These are phyloP conservation scores for Roridomyces roridus DNA, from an alignment of 768 basidiomycete species.

Conservation along the genomic window DNA sequence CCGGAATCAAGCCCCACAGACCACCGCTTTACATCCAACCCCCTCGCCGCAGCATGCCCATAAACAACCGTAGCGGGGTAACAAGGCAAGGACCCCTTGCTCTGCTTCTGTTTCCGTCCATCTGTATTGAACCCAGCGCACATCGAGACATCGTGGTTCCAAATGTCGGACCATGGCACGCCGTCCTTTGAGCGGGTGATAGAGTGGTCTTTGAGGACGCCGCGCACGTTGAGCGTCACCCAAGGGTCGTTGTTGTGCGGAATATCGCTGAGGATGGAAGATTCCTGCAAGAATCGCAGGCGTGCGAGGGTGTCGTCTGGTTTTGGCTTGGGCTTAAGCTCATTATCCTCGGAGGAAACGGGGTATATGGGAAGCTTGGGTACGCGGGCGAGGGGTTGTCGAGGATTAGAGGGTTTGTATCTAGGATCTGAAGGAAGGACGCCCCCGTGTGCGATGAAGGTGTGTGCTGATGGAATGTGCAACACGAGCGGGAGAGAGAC, in stretches of 20 bases:
- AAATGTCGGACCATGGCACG: constrained; percentile 76
- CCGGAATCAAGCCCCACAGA: constrained; percentile 87
- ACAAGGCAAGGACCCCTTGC: constrained; percentile 54
- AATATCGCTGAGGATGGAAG: constrained; percentile 66
- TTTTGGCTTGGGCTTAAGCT: background rate
- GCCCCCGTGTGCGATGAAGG: constrained; percentile 85
- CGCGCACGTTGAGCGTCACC: constrained; percentile 77
- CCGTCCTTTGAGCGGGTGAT: constrained; percentile 61
- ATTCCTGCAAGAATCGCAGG: constrained; percentile 69
- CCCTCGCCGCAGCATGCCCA: constrained; percentile 83
- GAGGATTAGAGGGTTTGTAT: constrained; percentile 50
- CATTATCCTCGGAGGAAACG: constrained; percentile 7
- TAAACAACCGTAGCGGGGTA: constrained; percentile 83
- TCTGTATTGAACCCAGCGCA: constrained; percentile 57
- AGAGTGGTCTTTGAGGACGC: constrained; percentile 48
- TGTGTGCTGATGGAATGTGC: constrained; percentile 76
- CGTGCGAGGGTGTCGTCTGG: constrained; percentile 25
- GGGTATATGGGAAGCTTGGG: constrained; percentile 46
- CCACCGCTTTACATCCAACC: constrained; percentile 84
- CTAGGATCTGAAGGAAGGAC: constrained; percentile 75
- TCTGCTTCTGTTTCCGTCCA: constrained; percentile 24
- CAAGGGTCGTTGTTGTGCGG: constrained; percentile 83
- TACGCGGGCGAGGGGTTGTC: constrained; percentile 76
- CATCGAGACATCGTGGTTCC: constrained; percentile 67
- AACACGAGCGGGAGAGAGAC: constrained; percentile 74